Percentiles rank a stretch among this genome's conserved stretches.
Evolutionary conservation across 352 stramenopile species (phyloP).

Genomic region (Pythium volutum): DNA sequence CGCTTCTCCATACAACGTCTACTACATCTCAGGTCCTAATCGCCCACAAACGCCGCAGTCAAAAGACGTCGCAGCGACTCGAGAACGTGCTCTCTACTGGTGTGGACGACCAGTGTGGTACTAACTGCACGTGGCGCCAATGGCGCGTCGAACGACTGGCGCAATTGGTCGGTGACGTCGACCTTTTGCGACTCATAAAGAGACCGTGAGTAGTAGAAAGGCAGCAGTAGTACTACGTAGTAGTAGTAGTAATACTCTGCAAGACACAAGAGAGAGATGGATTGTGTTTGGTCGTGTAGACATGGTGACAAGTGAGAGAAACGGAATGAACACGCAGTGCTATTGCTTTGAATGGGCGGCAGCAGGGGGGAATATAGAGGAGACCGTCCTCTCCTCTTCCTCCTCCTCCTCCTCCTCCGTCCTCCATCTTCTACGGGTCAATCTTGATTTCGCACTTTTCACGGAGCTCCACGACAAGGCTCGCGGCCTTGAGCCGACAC

Average conservation of each 20-base stretch:
- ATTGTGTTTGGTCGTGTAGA: not conserved
- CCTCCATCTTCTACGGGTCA: not conserved
- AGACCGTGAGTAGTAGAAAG: no score
- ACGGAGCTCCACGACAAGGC: conserved; percentile 20
- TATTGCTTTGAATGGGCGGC: no score
- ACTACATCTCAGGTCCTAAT: conserved; percentile 30
- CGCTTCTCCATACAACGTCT: conserved; percentile 23
- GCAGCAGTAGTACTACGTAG: no score
- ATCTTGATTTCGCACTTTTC: conserved; percentile 24
- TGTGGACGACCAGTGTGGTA: not conserved
- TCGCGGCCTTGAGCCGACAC: conserved; percentile 25
- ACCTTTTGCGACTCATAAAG: conserved; percentile 27
- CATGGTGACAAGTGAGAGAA: not conserved
- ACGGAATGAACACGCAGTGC: not conserved
- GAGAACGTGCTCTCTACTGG: conserved; percentile 25
- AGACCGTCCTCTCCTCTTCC: no score
- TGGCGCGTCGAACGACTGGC: conserved; percentile 27
- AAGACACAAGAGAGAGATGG: no score
- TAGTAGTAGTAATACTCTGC: not conserved
- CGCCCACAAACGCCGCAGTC: conserved; percentile 53
- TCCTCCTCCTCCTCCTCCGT: not conserved
- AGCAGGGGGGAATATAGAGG: not conserved
- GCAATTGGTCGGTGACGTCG: conserved; percentile 14
- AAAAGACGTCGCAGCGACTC: conserved; percentile 25
- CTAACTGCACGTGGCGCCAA: conserved; percentile 31